These are phyloP conservation scores for Fusarium subtropicale DNA, from an alignment of 2,329 filamentous ascomycete species.

Conservation along the genomic window DNA sequence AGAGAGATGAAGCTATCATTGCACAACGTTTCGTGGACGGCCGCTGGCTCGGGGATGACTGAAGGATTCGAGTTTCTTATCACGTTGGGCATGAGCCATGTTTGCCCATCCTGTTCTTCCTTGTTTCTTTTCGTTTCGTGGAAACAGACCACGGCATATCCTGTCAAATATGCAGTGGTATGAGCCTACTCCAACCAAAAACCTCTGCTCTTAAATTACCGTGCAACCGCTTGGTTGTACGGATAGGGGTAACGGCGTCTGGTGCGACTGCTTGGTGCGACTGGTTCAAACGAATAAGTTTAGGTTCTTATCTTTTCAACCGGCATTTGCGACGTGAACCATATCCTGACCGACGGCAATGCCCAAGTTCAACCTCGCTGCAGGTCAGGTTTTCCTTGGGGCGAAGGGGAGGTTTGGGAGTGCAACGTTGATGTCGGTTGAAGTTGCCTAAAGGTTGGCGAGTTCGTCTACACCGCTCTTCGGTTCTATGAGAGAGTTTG, in stretches of 20 bases:
- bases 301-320: slow-evolving; percentile 3
- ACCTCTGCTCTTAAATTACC: background rate
- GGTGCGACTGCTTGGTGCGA: slow-evolving; percentile 33
- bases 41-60: slow-evolving; percentile 19
- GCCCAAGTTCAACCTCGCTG: background rate
- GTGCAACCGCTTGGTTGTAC: slow-evolving; percentile 21
- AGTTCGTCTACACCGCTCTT: slow-evolving; percentile 13
- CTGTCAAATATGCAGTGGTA: slow-evolving; percentile 18
- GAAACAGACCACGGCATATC: slow-evolving; percentile 23
- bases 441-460: slow-evolving; percentile 26
- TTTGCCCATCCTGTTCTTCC: slow-evolving; percentile 25
- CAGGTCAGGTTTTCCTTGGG: background rate
- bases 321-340: slow-evolving; percentile 26
- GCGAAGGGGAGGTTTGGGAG: slow-evolving; percentile 5
- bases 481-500: background rate
- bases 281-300: slow-evolving; percentile 10
- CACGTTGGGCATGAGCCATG: slow-evolving; percentile 23
- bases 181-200: slow-evolving; percentile 10
- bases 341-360: slow-evolving; percentile 13
- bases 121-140: background rate
- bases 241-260: slow-evolving; percentile 34
- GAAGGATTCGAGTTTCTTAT: slow-evolving; percentile 26
- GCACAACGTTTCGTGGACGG: slow-evolving; percentile 10
- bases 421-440: slow-evolving; percentile 35
- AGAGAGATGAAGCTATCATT: slow-evolving; percentile 18